Evolutionary conservation across 805 yeast species (phyloP).

Genomic region (Kazachstania bromeliacearum): DNA sequence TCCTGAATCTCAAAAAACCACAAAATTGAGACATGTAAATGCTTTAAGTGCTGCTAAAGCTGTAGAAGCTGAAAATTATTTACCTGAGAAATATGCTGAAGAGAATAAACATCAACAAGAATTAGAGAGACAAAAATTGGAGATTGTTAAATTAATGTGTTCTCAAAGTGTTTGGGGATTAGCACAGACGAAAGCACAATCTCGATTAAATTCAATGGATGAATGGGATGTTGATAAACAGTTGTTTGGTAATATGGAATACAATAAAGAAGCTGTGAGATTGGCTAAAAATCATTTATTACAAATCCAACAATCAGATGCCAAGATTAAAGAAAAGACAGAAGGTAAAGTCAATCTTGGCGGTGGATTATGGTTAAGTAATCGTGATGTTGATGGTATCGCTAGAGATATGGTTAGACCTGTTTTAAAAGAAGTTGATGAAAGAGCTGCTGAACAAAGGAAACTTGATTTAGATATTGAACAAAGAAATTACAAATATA

Average conservation of each 20-base stretch:
- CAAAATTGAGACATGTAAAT: slow-evolving; percentile 18
- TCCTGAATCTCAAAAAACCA: slow-evolving; percentile 4
- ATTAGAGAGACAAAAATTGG: slow-evolving; percentile 19
- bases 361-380: slow-evolving; percentile 74
- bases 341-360: slow-evolving; percentile 63
- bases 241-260: slow-evolving; percentile 37
- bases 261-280: slow-evolving; percentile 63
- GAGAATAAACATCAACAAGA: slow-evolving; percentile 33
- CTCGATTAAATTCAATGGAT: neutral
- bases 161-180: slow-evolving; percentile 35
- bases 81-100: slow-evolving; percentile 2
- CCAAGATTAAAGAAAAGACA: slow-evolving; percentile 5
- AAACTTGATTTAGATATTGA: slow-evolving; percentile 39
- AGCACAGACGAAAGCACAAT: slow-evolving; percentile 28
- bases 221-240: slow-evolving; percentile 1
- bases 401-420: slow-evolving; percentile 79
- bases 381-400: slow-evolving; percentile 64
- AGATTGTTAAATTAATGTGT: slow-evolving; percentile 9
- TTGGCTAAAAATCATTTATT: slow-evolving; percentile 62
- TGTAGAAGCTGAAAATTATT: slow-evolving; percentile 30
- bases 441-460: slow-evolving; percentile 64
- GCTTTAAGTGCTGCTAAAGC: slow-evolving; percentile 35
- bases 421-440: slow-evolving; percentile 61
- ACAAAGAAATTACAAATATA: slow-evolving; percentile 30
- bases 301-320: slow-evolving; percentile 38